Percentiles rank a stretch among this genome's conserved stretches.
phyloP scores from a whole-genome alignment of 2,329 filamentous ascomycete genomes.

The Pseudopithomyces chartarum region DNA sequence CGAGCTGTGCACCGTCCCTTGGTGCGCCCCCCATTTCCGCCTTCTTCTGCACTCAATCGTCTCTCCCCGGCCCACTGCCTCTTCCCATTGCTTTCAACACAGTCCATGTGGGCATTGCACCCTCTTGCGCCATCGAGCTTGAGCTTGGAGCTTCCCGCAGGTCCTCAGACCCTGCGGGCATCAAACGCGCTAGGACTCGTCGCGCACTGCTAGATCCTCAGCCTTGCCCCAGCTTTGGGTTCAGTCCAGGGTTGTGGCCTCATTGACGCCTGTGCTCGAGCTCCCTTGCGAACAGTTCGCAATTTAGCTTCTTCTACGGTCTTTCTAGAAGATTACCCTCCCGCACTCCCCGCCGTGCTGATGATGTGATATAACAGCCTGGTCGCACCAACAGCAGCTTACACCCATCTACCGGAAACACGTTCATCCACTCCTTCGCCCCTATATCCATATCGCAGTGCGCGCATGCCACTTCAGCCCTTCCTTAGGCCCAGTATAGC shows the following conservation, averaged over 20 bases:
- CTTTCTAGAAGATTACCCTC: slow-evolving; percentile 44
- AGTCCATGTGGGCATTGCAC: background rate
- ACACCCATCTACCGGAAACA: slow-evolving; percentile 34
- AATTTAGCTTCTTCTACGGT: slow-evolving; percentile 44
- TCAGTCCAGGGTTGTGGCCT: slow-evolving; percentile 31
- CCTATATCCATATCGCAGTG: slow-evolving; percentile 22
- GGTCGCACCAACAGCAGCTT: slow-evolving; percentile 42
- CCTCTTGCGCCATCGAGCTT: slow-evolving; percentile 1
- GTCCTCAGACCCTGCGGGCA: slow-evolving; percentile 23
- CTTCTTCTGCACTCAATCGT: background rate
- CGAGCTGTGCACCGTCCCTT: slow-evolving; percentile 1
- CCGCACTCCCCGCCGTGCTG: slow-evolving; percentile 41
- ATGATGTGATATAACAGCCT: slow-evolving; percentile 45
- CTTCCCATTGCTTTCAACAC: background rate
- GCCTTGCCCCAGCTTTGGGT: slow-evolving; percentile 45
- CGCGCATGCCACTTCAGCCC: slow-evolving; percentile 27
- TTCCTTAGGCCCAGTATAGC: slow-evolving; percentile 21
- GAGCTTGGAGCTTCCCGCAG: background rate
- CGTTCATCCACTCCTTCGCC: slow-evolving; percentile 40
- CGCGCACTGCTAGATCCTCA: slow-evolving; percentile 33
- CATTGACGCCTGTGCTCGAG: slow-evolving; percentile 35
- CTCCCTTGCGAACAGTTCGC: slow-evolving; percentile 31
- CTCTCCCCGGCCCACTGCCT: background rate
- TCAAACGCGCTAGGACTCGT: slow-evolving; percentile 41
- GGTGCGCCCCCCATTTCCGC: slow-evolving; percentile 3